These are phyloP conservation scores for Pyrrhoderma noxium DNA, from an alignment of 1,284 basidiomycete species.

Conservation along the genomic window DNA sequence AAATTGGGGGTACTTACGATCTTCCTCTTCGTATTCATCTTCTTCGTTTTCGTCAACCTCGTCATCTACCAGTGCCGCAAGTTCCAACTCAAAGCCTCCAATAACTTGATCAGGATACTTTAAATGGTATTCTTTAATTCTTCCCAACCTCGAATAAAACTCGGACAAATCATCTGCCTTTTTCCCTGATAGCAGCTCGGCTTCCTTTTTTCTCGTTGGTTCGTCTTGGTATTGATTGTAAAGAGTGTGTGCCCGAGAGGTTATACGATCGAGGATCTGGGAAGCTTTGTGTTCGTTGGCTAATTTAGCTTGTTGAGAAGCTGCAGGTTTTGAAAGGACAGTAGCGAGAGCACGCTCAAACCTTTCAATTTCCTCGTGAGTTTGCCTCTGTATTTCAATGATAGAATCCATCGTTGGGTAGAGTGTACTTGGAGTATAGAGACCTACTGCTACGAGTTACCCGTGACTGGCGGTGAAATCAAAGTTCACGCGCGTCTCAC, in stretches of 20 bases:
- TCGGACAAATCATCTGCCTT: conserved; percentile 71
- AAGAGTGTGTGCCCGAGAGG: conserved; percentile 59
- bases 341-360: conserved; percentile 72
- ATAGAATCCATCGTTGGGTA: conserved; percentile 72
- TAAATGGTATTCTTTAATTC: conserved; percentile 92
- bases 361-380: conserved; percentile 92
- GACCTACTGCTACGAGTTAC: conserved; percentile 3
- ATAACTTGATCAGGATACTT: conserved; percentile 88
- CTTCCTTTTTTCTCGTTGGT: conserved; percentile 53
- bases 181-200: conserved; percentile 52
- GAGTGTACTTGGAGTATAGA: not conserved
- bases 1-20: conserved; percentile 47
- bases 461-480: not conserved
- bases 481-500: not conserved
- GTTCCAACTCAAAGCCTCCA: conserved; percentile 74
- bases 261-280: conserved; percentile 78
- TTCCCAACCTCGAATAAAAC: conserved; percentile 91
- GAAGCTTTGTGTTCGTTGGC: conserved; percentile 84
- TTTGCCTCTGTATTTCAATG: conserved; percentile 87
- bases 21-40: conserved; percentile 73
- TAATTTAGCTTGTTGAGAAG: conserved; percentile 58
- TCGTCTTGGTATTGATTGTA: conserved; percentile 71
- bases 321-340: conserved; percentile 55
- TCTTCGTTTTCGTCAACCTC: conserved; percentile 60
- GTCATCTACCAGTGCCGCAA: conserved; percentile 73